Base-by-base conservation (phyloP, 2,329 filamentous ascomycete genomes). In the Periglandula ipomoeae region DNA sequence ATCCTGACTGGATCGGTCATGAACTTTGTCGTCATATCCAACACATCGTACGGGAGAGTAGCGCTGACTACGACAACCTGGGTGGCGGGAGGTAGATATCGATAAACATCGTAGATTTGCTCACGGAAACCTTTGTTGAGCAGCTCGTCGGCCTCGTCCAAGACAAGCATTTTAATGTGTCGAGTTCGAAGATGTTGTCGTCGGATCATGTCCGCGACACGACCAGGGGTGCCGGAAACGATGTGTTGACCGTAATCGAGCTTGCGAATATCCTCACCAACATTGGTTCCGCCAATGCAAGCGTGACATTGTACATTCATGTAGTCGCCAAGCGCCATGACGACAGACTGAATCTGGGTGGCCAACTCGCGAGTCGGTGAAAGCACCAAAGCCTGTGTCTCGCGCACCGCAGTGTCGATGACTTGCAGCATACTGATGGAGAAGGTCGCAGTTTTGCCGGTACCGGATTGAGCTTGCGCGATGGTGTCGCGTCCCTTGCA, bases 231-330 rank as follows among this genome's bases (percentile, higher is more conserved):
- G 52, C 93, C 93, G 11, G 90, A 95, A 32, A 98, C 93, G 53
- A 98, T 91, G 64, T 98, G 93, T 68, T 95, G 93, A 55, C 93
- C 93, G 61, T 97, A 93, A 67, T 97, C 89, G 53, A 98, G 87
- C 72, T 95, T 95, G 67, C 88, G 85, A 59, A 98, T 98, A 65
- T 98, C 93, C 66, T 97, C 93, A 59, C 93, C 89, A 34, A 98
- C 90, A 63, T 95, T 97, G 57, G 93, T 98, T 52, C 93, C 93
- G 58, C 93, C 93, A 61, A 98, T 97, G 70, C 93, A 98, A 51
- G 93, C 91, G 62, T 98, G 93, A 72, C 93, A 98, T 70, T 98
- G 90, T 3, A 98, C 89, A 65, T 96, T 96, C 93, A 98, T 97
- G 76, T 96, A 98, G 70, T 98, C 93, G 56, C 93, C 93, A n/a